A percentile compares a stretch with the other conserved stretches of the same genome.
These are phyloP conservation scores for Salix caprea DNA, from an alignment of 345 rosid species.

Conservation along the genomic window DNA sequence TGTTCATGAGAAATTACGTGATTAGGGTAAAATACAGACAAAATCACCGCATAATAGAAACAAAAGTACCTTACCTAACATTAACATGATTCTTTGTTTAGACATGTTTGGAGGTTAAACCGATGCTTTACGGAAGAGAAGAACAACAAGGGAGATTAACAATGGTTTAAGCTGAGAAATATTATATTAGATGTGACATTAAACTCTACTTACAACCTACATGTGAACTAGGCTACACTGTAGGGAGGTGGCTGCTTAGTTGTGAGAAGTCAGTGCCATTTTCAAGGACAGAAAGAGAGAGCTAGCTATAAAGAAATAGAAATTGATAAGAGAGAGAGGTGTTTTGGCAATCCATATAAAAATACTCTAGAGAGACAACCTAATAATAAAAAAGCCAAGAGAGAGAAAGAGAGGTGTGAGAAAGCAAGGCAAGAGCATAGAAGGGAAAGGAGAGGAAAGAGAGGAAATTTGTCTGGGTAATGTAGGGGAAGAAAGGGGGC, in stretches of 20 bases:
- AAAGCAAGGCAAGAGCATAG: background rate
- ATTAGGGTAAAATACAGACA: background rate
- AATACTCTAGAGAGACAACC: background rate
- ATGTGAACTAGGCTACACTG: too few relatives aligned
- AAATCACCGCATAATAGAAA: too few relatives aligned
- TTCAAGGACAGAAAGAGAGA: background rate
- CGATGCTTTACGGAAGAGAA: too few relatives aligned
- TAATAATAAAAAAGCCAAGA: background rate
- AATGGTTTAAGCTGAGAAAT: background rate
- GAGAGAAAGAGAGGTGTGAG: background rate
- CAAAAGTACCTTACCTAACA: too few relatives aligned
- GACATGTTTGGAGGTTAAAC: too few relatives aligned
- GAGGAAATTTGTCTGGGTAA: slow-evolving; percentile 28
- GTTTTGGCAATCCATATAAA: background rate
- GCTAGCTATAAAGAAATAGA: background rate
- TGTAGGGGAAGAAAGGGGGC: slow-evolving; percentile 46
- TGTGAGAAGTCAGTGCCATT: background rate
- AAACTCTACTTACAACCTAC: background rate
- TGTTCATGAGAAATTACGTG: background rate
- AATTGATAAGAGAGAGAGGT: background rate
- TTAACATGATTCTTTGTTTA: too few relatives aligned
- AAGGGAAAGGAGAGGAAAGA: slow-evolving; percentile 5
- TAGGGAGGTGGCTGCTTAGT: background rate
- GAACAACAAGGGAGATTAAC: background rate
- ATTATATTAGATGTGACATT: background rate